Conservation (phyloP, 345 rosid genomes). For the Melaleuca alternifolia region DNA sequence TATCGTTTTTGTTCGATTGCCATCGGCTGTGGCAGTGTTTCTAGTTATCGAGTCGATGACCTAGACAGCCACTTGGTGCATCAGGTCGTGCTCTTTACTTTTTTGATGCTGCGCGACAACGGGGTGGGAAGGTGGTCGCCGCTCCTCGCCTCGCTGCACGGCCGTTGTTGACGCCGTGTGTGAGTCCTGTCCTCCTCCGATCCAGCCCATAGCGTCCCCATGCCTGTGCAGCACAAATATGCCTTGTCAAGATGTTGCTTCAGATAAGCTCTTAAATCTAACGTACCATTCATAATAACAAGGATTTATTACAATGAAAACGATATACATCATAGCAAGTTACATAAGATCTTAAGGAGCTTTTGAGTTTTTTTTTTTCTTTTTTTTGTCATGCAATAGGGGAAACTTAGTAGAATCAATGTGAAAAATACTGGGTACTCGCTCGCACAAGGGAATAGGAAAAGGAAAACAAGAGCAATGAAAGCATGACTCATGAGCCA, state of each 20-base stretch:
- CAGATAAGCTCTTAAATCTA: background rate
- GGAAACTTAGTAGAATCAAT: background rate
- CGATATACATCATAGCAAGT: background rate
- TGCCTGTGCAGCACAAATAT: background rate
- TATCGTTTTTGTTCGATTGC: background rate
- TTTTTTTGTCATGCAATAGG: background rate
- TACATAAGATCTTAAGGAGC: background rate
- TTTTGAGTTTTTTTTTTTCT: background rate
- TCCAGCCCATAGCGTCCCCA: background rate
- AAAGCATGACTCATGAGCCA: no score
- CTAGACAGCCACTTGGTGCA: background rate
- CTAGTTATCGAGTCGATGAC: background rate
- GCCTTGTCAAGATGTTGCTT: background rate
- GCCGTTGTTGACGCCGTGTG: background rate
- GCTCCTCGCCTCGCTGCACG: background rate
- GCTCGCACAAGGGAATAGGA: no score
- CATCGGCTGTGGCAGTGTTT: background rate
- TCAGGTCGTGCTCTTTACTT: background rate
- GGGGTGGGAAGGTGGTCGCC: background rate
- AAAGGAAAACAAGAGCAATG: no score
- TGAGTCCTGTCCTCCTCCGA: background rate
- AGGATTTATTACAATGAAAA: background rate
- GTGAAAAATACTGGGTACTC: background rate
- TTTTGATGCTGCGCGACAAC: accelerated
- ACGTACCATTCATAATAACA: background rate